phyloP scores from a whole-genome alignment of 352 stramenopile species.

The Globisporangium yorkense region DNA sequence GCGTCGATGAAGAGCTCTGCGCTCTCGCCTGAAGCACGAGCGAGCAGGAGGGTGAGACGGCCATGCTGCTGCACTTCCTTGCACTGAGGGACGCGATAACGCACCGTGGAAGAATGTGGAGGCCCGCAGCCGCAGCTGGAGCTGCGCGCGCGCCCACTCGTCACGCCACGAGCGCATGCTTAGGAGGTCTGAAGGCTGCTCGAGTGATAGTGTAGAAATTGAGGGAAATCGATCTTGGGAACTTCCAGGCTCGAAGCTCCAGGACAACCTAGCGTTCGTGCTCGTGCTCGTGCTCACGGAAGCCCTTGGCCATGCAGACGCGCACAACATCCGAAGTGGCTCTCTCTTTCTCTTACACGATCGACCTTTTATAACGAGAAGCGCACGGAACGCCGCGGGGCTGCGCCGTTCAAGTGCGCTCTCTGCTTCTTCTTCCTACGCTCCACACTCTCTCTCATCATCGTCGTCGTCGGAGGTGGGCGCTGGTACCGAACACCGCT shows the following conservation, averaged over 20 bases:
- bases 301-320: no score
- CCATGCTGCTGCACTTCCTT: no score
- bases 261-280: no score
- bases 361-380: not conserved
- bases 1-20: constrained; percentile 34
- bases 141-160: constrained; percentile 53
- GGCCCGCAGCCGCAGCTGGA: constrained; percentile 45
- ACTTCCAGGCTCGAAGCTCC: no score
- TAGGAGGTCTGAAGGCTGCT: no score
- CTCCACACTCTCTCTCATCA: not conserved
- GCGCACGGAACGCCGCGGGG: not conserved
- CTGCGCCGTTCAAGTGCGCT: not conserved
- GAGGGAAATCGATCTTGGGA: not conserved
- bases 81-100: not conserved
- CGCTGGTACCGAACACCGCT: not conserved
- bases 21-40: constrained; percentile 26
- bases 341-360: not conserved
- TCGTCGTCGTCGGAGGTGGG: no score
- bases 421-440: not conserved
- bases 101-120: constrained; percentile 65
- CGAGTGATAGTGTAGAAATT: not conserved
- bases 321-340: not conserved
- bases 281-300: no score
- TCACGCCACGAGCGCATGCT: constrained; percentile 54
- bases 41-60: not conserved